A percentile compares a stretch with the other conserved stretches of the same genome.
These are phyloP conservation scores for Boletus reticulatus DNA, from an alignment of 768 basidiomycete genomes.

Conservation along the genomic window DNA sequence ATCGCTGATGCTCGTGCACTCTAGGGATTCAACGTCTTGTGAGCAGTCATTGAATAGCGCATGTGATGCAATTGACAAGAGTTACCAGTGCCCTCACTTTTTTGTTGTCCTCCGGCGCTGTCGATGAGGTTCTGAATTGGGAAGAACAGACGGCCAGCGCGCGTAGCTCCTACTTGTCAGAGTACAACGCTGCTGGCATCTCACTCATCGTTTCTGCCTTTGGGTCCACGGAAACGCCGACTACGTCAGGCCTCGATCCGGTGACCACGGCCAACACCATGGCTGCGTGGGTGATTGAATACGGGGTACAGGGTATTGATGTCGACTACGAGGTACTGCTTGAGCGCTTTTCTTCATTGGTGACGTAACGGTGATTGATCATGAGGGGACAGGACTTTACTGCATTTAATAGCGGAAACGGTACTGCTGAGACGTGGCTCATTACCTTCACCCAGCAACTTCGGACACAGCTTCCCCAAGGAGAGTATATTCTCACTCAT, in stretches of 20 bases:
- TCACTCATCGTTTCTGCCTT: conserved; percentile 57
- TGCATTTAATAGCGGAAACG: conserved; percentile 34
- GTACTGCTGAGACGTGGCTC: conserved; percentile 39
- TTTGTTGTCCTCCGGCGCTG: conserved; percentile 38
- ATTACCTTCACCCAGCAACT: conserved; percentile 33
- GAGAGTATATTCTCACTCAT: conserved; percentile 34
- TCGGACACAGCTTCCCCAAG: conserved; percentile 31
- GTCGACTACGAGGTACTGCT: conserved; percentile 50
- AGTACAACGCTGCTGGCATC: conserved; percentile 54
- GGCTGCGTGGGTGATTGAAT: conserved; percentile 48
- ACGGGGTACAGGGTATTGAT: conserved; percentile 49
- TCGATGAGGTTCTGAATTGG: conserved; percentile 48
- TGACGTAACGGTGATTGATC: background rate
- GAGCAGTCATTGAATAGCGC: background rate
- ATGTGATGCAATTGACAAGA: conserved; percentile 3
- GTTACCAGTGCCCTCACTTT: conserved; percentile 39
- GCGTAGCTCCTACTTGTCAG: conserved; percentile 41
- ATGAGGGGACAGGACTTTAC: conserved; percentile 29
- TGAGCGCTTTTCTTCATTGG: background rate
- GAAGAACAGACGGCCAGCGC: conserved; percentile 34
- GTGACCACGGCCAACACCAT: conserved; percentile 41
- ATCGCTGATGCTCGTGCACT: background rate
- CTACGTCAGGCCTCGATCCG: conserved; percentile 39
- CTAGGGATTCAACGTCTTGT: conserved; percentile 37
- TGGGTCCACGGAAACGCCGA: conserved; percentile 44